Evolutionary conservation across 768 basidiomycete species (phyloP).

Genomic region (Tylopilus sp.): DNA sequence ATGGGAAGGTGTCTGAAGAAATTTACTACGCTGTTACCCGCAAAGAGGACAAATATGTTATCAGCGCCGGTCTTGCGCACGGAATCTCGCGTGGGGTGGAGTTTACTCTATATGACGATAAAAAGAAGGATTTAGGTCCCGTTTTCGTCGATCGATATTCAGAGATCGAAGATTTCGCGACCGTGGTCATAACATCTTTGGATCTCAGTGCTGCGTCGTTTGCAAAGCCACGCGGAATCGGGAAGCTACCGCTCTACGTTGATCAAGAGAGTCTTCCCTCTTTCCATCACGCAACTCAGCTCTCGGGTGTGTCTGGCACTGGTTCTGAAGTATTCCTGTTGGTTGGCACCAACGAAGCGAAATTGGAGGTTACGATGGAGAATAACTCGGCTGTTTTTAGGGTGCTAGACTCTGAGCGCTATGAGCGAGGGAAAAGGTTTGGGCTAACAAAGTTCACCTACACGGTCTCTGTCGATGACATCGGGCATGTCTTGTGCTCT

Average conservation of each 20-base stretch:
- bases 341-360: neutral
- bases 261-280: neutral
- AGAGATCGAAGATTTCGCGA: conserved; percentile 13
- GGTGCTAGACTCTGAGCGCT: neutral
- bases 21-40: conserved; percentile 1
- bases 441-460: conserved; percentile 1
- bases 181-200: neutral
- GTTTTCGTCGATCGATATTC: conserved; percentile 8
- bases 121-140: neutral
- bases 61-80: conserved; percentile 26
- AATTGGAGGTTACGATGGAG: neutral
- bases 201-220: neutral
- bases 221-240: neutral
- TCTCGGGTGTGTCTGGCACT: neutral
- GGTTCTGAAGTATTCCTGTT: neutral
- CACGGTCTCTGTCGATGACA: neutral
- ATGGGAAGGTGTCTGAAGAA: conserved; percentile 14
- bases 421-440: neutral
- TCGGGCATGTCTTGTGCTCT: conserved; percentile 4
- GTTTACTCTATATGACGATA: conserved; percentile 18
- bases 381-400: neutral
- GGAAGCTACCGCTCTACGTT: conserved; percentile 4
- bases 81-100: conserved; percentile 19
- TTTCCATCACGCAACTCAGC: neutral
- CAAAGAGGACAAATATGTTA: conserved; percentile 7